A percentile compares a stretch with the other conserved stretches of the same genome.
phyloP scores from a whole-genome alignment of 805 yeast genomes.

The Kodamaea neixiangensis region DNA sequence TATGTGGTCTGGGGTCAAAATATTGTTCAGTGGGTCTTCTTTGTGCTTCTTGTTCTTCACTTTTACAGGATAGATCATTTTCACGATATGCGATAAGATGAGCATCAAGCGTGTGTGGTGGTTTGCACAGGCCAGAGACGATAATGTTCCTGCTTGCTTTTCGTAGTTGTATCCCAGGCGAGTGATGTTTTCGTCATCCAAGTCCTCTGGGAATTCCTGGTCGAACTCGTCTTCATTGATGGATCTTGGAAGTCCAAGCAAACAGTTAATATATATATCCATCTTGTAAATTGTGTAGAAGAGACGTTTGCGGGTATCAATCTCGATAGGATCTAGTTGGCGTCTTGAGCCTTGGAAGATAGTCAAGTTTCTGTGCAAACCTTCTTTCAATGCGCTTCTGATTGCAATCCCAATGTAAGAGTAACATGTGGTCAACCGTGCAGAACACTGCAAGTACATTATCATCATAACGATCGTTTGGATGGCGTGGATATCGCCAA shows the following conservation, averaged over 20 bases:
- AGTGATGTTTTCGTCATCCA: conserved; percentile 86
- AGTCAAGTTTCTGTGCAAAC: conserved; percentile 71
- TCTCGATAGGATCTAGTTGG: conserved; percentile 71
- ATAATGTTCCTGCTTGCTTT: conserved; percentile 52
- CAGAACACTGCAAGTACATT: conserved; percentile 83
- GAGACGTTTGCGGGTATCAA: conserved; percentile 79
- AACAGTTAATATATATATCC: conserved; percentile 86
- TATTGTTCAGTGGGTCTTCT: conserved; percentile 13
- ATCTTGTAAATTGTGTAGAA: conserved; percentile 90
- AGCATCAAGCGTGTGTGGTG: conserved; percentile 77
- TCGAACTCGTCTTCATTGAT: conserved; percentile 79
- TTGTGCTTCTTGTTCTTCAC: conserved; percentile 24
- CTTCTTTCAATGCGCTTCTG: conserved; percentile 79
- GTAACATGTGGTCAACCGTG: conserved; percentile 82
- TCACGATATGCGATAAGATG: conserved; percentile 69
- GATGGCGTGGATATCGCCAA: conserved; percentile 77
- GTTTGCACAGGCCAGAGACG: conserved; percentile 80
- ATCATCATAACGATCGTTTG: conserved; percentile 88
- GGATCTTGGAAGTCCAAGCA: conserved; percentile 81
- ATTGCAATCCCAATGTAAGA: conserved; percentile 88
- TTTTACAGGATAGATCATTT: conserved; percentile 73
- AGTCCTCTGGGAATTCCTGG: conserved; percentile 80
- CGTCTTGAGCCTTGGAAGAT: conserved; percentile 47
- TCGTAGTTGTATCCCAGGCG: conserved; percentile 54
- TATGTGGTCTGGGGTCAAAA: conserved; percentile 34